Percentiles rank a stretch among this genome's conserved stretches.
Conservation (phyloP, 2,329 filamentous ascomycete genomes). For the Corniculantispora saksenae region DNA sequence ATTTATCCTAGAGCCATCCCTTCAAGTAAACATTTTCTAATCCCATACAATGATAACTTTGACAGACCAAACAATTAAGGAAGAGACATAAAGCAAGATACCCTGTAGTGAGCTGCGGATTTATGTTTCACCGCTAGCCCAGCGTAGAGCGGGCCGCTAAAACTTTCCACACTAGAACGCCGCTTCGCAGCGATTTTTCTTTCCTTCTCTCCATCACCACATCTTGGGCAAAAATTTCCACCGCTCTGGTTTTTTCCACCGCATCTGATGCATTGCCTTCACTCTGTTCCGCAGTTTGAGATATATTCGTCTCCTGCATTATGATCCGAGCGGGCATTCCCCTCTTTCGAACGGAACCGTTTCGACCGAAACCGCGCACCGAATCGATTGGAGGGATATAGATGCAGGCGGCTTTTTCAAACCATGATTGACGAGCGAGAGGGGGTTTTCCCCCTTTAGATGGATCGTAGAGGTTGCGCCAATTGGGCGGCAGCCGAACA, state of each 20-base stretch:
- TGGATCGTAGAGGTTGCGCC: constrained; percentile 5
- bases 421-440: background rate
- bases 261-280: background rate
- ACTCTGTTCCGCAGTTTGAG: background rate
- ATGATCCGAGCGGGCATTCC: too few species aligned
- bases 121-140: constrained; percentile 4
- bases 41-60: too few species aligned
- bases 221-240: background rate
- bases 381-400: background rate
- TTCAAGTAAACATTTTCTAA: too few species aligned
- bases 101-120: background rate
- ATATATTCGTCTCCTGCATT: background rate
- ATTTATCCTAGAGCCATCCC: too few species aligned
- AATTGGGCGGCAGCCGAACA: background rate
- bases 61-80: too few species aligned
- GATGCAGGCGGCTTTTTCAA: background rate
- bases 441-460: too few species aligned
- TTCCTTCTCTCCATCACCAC: background rate
- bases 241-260: background rate
- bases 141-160: background rate
- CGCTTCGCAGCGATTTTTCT: too few species aligned
- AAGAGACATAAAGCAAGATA: background rate
- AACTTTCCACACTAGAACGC: background rate
- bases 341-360: too few species aligned
- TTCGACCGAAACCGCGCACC: background rate